Evolutionary conservation across 305 asterid species (phyloP), one percentile per base, ranked within the genome.

Genomic region (Ajuga reptans): DNA sequence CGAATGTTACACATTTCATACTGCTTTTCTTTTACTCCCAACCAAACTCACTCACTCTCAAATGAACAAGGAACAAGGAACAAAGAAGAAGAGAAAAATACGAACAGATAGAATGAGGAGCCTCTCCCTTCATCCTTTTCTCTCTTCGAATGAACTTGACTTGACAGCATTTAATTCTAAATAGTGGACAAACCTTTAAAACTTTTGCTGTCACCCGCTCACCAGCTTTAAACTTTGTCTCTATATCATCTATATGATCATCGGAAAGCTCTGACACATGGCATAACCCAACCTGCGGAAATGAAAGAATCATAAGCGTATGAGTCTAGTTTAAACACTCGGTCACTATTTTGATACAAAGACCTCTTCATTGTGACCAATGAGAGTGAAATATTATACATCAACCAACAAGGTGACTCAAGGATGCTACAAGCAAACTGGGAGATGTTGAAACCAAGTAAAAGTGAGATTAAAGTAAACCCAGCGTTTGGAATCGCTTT

Each of bases 221-320:
- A 68, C 96, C 91, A 64, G 88, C 89, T 75, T 86, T 84, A 77
- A 82, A 88, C 67, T 61, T 74, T 41, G 81, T 43, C 68, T 75
- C 90, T 68, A 84, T 72, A 73, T 79, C 78, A 63, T 82, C 91
- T 27, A 82, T 60, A 69, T 64, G 88, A 61, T 84, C 86, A 78
- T 94, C 97, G 77, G 93, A 86, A 73, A 94, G 84, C 87, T 91
- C 96, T 0, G 97, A 94, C 56, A 91, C 77, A 75, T 94, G 99
- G 84, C 99, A 94, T 73, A 94, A 76, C 54, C 99, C 99, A 61
- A 91, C 99, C 97, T 93, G 75, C 9, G 60, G 68, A 74, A 71
- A 76, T 67, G 33, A 57, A 81, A 72, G 65, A 53, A 75, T 17
- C 58, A 54, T 64, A 64, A 71, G 79, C 71, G 66, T 59, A 75